These are phyloP conservation scores for Castanea sativa DNA, from an alignment of 306 rosid species.

Conservation along the genomic window DNA sequence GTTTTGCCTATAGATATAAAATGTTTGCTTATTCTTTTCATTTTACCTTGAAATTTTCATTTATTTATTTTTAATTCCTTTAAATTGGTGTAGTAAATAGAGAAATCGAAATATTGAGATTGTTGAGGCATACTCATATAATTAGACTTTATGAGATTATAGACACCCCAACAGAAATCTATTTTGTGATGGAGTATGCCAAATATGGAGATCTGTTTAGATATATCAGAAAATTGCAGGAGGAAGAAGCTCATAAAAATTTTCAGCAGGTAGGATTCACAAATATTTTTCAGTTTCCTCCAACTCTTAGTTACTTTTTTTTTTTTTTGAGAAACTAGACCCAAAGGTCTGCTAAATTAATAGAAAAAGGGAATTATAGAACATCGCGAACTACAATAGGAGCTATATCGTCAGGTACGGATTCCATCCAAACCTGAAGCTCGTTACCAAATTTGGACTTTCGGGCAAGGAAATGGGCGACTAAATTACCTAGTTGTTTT, in stretches of 20 bases:
- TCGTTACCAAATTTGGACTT: too few species aligned
- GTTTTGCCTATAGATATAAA: not conserved
- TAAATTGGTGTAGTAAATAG: constrained; percentile 69
- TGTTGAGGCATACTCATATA: constrained; percentile 93
- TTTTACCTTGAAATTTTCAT: not conserved
- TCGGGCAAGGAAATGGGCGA: too few species aligned
- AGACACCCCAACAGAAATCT: constrained; percentile 74
- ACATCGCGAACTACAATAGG: too few species aligned
- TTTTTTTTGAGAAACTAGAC: too few species aligned
- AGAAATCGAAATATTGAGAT: constrained; percentile 78
- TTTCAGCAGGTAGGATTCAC: constrained; percentile 75
- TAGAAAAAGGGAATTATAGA: too few species aligned
- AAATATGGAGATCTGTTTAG: constrained; percentile 89
- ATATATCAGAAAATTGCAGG: constrained; percentile 88
- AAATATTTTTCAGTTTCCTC: constrained; percentile 9
- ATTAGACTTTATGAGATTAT: constrained; percentile 82
- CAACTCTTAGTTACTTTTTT: not conserved
- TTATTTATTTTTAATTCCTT: not conserved
- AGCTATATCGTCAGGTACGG: too few species aligned
- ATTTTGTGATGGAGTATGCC: constrained; percentile 84
- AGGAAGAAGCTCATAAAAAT: constrained; percentile 86
- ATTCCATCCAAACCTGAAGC: too few species aligned
- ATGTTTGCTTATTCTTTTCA: constrained; percentile 1
- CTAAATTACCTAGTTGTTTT: too few species aligned
- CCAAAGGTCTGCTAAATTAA: too few species aligned